Percentiles rank a stretch among this genome's conserved stretches.
These are phyloP conservation scores for Fusarium kyushuense DNA, from an alignment of 2,329 filamentous ascomycete genomes.

Conservation along the genomic window DNA sequence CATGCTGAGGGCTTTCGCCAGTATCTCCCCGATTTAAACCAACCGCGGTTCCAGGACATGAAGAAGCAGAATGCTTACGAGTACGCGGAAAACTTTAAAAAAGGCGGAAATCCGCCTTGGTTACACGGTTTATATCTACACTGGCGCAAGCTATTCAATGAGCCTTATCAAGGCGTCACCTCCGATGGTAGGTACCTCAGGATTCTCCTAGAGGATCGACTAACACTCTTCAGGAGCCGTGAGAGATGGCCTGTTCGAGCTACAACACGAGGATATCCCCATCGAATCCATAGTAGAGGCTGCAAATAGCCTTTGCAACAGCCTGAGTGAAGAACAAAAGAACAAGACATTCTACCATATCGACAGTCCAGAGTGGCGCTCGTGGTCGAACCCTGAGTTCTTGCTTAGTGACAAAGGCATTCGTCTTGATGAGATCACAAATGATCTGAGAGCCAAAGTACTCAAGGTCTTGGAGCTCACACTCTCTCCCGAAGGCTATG, in stretches of 20 bases:
- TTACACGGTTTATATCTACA: slow-evolving; percentile 70
- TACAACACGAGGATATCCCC: slow-evolving; percentile 73
- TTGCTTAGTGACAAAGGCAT: slow-evolving; percentile 76
- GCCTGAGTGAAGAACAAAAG: neutral
- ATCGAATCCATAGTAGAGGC: slow-evolving; percentile 68
- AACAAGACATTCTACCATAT: slow-evolving; percentile 62
- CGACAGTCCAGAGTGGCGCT: slow-evolving; percentile 78
- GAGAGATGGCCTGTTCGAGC: slow-evolving; percentile 64
- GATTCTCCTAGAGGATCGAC: accelerated
- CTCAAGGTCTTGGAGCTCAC: slow-evolving; percentile 54
- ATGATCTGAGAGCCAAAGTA: neutral
- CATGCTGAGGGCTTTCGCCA: slow-evolving; percentile 7
- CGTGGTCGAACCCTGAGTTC: slow-evolving; percentile 79
- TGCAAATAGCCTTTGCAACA: slow-evolving; percentile 49
- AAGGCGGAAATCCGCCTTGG: slow-evolving; percentile 73
- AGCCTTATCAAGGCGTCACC: slow-evolving; percentile 79
- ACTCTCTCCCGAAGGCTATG: slow-evolving; percentile 77
- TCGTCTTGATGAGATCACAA: slow-evolving; percentile 70
- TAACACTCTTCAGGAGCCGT: slow-evolving; percentile 58
- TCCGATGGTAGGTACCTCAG: slow-evolving; percentile 65
- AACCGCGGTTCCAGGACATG: slow-evolving; percentile 53
- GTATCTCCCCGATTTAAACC: slow-evolving; percentile 5
- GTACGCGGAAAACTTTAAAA: slow-evolving; percentile 71
- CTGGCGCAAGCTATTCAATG: slow-evolving; percentile 69
- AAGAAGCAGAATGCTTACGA: slow-evolving; percentile 71